These are phyloP conservation scores for Comarum palustre DNA, from an alignment of 306 rosid genomes.

Conservation along the genomic window DNA sequence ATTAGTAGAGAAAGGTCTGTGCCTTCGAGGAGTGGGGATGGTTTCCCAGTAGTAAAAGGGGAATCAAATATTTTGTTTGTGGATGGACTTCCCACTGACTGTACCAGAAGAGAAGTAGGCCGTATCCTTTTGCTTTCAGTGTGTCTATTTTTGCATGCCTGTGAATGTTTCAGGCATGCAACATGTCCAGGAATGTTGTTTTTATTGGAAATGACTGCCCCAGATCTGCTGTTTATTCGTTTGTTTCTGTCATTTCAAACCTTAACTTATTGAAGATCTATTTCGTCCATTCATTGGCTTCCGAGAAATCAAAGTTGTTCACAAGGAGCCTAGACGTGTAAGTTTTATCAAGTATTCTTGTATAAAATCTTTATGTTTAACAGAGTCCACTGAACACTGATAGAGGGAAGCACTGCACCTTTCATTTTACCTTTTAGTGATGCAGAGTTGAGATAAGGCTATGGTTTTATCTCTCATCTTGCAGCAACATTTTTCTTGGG, in stretches of 20 bases:
- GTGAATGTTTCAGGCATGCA: conserved; percentile 1
- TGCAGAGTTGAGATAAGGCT: not conserved
- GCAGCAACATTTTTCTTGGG: not conserved
- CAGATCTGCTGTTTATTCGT: conserved; percentile 14
- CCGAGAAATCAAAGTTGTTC: conserved; percentile 65
- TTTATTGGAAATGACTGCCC: conserved; percentile 10
- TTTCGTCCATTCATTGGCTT: conserved; percentile 81
- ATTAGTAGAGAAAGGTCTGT: conserved; percentile 36
- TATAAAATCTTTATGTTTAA: not conserved
- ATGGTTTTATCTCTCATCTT: not conserved
- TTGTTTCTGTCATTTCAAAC: conserved; percentile 30
- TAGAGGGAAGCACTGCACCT: not conserved
- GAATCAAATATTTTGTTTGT: conserved; percentile 72
- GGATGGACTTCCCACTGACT: conserved; percentile 67
- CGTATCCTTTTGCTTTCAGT: conserved; percentile 61
- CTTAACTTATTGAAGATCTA: conserved; percentile 62
- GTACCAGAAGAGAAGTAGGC: conserved; percentile 88
- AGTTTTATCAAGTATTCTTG: conserved; percentile 25
- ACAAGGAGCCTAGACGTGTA: conserved; percentile 85
- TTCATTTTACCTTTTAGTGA: not conserved
- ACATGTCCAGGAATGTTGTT: not conserved
- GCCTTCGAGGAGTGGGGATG: conserved; percentile 36
- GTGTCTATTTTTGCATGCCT: conserved; percentile 15
- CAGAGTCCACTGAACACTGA: not conserved
- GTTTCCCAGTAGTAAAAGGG: conserved; percentile 23